A percentile compares a stretch with the other conserved stretches of the same genome.
Evolutionary conservation across 1,284 basidiomycete species (phyloP).

Genomic region (Tilletiopsis washingtonensis): DNA sequence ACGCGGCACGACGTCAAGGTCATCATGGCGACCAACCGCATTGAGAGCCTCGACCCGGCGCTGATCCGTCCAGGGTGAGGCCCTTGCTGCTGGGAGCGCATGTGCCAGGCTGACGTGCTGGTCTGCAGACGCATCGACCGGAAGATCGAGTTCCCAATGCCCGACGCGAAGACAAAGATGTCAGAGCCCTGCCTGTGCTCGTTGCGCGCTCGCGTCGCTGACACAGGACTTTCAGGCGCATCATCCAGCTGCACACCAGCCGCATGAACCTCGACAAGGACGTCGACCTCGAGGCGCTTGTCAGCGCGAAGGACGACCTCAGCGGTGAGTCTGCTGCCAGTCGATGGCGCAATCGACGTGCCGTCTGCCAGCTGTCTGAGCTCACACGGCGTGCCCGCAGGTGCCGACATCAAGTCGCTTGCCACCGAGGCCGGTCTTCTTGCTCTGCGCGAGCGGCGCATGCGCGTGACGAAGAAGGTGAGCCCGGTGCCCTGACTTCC

Average conservation of each 20-base stretch:
- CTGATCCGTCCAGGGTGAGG: constrained; percentile 77
- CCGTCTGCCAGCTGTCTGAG: not conserved
- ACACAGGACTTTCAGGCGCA: constrained; percentile 97
- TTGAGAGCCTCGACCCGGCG: constrained; percentile 90
- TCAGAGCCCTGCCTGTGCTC: not conserved
- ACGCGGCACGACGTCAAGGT: constrained; percentile 98
- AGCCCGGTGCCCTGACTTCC: not conserved
- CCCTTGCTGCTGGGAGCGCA: no score
- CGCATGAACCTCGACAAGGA: constrained; percentile 88
- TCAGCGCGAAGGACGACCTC: constrained; percentile 91
- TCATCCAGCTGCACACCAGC: constrained; percentile 93
- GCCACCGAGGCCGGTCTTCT: constrained; percentile 82
- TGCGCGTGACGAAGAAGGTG: constrained; percentile 79
- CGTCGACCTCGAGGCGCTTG: constrained; percentile 91
- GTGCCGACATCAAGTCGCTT: constrained; percentile 76
- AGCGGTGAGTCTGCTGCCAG: constrained; percentile 55
- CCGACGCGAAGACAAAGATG: constrained; percentile 48
- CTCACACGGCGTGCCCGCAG: not conserved
- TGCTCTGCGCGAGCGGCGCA: constrained; percentile 85
- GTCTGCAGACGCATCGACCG: constrained; percentile 72
- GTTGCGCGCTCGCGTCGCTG: constrained; percentile 43
- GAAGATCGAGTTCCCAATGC: constrained; percentile 62
- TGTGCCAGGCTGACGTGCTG: no score
- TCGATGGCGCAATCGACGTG: not conserved
- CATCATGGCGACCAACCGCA: constrained; percentile 73